Conservation (phyloP, 768 basidiomycete species). For the Kwoniella pini region DNA sequence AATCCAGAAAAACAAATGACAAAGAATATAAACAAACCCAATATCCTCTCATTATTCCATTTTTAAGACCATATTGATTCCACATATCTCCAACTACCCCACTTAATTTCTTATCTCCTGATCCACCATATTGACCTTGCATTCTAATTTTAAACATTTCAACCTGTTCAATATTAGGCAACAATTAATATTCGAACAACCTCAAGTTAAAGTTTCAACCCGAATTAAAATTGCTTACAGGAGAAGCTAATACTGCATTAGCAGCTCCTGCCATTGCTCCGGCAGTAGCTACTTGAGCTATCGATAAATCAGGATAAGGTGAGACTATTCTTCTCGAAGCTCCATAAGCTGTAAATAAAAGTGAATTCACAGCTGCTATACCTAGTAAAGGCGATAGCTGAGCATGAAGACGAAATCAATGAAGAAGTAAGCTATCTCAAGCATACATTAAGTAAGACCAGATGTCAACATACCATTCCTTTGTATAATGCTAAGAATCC, state of each 20-base stretch:
- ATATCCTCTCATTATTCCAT: constrained; percentile 94
- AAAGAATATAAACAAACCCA: constrained; percentile 64
- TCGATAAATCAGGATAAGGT: constrained; percentile 79
- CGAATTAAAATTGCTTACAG: constrained; percentile 60
- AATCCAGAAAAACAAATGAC: not conserved
- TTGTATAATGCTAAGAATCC: constrained; percentile 94
- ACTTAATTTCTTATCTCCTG: constrained; percentile 74
- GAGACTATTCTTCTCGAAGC: constrained; percentile 77
- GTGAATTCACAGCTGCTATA: constrained; percentile 91
- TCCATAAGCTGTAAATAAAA: constrained; percentile 90
- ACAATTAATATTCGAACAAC: too few species aligned
- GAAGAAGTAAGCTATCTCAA: not conserved
- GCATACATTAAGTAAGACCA: too few species aligned
- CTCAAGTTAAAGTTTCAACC: constrained; percentile 44
- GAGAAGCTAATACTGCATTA: constrained; percentile 87
- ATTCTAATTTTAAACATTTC: constrained; percentile 99
- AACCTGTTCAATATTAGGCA: constrained; percentile 3
- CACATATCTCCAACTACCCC: constrained; percentile 79
- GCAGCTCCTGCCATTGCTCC: constrained; percentile 90
- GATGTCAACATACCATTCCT: constrained; percentile 61
- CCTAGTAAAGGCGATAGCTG: constrained; percentile 82
- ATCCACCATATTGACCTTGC: constrained; percentile 87
- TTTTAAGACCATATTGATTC: constrained; percentile 76
- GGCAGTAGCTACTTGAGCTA: constrained; percentile 76
- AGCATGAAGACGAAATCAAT: not conserved